Evolutionary conservation across 2,329 filamentous ascomycete species (phyloP).

Genomic region (Aspergillus texensis): DNA sequence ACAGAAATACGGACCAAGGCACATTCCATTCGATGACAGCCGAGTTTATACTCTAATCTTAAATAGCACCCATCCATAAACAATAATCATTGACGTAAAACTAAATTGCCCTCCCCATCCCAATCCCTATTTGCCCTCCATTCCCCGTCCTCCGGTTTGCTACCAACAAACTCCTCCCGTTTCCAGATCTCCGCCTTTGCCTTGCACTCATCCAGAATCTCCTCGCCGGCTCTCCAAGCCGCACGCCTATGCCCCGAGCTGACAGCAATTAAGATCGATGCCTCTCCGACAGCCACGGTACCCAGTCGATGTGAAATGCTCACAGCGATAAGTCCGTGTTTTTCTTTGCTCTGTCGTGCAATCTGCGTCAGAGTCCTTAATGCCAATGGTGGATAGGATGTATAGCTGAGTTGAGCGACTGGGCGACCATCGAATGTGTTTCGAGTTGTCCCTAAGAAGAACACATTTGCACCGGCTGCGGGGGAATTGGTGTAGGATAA

Average conservation of each 20-base stretch:
- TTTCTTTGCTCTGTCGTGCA: slow-evolving; percentile 50
- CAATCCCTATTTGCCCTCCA: slow-evolving; percentile 90
- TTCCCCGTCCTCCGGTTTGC: slow-evolving; percentile 56
- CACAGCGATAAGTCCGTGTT: slow-evolving; percentile 70
- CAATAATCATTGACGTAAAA: not conserved
- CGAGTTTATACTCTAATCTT: no score
- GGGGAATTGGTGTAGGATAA: slow-evolving; percentile 44
- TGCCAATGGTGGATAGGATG: slow-evolving; percentile 45
- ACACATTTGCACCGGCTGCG: slow-evolving; percentile 47
- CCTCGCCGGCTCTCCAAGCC: slow-evolving; percentile 86
- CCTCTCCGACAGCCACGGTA: slow-evolving; percentile 81
- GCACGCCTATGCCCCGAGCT: slow-evolving; percentile 80
- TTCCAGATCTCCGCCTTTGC: slow-evolving; percentile 93
- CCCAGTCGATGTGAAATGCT: slow-evolving; percentile 85
- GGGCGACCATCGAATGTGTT: slow-evolving; percentile 45
- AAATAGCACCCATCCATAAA: not conserved
- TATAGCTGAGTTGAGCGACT: slow-evolving; percentile 50
- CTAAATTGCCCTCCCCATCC: slow-evolving; percentile 48
- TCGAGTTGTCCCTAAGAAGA: slow-evolving; percentile 52
- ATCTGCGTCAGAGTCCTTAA: slow-evolving; percentile 44
- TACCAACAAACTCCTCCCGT: slow-evolving; percentile 78
- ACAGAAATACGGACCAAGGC: no score
- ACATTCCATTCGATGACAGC: no score
- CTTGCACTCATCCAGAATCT: slow-evolving; percentile 86
- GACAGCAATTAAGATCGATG: slow-evolving; percentile 88